These are phyloP conservation scores for Gynandropsis gynandra DNA, from an alignment of 345 rosid species.

Conservation along the genomic window DNA sequence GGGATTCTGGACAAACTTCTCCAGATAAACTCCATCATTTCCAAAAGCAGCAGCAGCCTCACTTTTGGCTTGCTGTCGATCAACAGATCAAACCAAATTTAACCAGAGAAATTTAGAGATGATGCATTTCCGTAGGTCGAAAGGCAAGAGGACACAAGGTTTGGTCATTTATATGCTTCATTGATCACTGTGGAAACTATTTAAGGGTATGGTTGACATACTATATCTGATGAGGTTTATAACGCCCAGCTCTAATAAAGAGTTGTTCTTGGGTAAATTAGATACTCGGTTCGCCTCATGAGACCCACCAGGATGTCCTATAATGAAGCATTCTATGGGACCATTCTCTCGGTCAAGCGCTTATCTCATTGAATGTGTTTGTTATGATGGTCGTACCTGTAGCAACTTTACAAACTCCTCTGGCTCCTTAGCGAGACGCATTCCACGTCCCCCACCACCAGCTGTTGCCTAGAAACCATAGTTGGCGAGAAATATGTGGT, in stretches of 20 bases:
- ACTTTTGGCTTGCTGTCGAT: conserved; percentile 87
- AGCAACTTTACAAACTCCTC: conserved; percentile 89
- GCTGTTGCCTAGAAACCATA: conserved; percentile 74
- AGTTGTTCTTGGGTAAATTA: not conserved
- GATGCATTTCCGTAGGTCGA: not conserved
- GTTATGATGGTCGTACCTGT: conserved; percentile 46
- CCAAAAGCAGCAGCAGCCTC: conserved; percentile 99
- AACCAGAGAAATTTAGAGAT: not conserved
- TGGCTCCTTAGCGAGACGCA: conserved; percentile 96
- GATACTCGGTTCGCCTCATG: conserved; percentile 4
- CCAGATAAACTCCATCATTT: conserved; percentile 96
- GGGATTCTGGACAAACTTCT: conserved; percentile 89
- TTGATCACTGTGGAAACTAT: conserved; percentile 3
- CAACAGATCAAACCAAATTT: conserved; percentile 19
- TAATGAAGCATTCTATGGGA: not conserved
- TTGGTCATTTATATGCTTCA: not conserved
- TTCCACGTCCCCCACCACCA: conserved; percentile 99
- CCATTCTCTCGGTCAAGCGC: not conserved
- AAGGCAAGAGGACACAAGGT: not conserved
- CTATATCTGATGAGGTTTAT: not conserved
- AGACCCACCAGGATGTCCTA: not conserved
- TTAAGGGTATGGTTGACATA: not conserved
- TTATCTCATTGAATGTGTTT: not conserved
- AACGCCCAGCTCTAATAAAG: not conserved
- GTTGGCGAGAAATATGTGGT: conserved; percentile 2